Evolutionary conservation across 2,329 filamentous ascomycete genomes (phyloP), one percentile per base, ranked within the genome.

Genomic region (Lizonia empirigonia): DNA sequence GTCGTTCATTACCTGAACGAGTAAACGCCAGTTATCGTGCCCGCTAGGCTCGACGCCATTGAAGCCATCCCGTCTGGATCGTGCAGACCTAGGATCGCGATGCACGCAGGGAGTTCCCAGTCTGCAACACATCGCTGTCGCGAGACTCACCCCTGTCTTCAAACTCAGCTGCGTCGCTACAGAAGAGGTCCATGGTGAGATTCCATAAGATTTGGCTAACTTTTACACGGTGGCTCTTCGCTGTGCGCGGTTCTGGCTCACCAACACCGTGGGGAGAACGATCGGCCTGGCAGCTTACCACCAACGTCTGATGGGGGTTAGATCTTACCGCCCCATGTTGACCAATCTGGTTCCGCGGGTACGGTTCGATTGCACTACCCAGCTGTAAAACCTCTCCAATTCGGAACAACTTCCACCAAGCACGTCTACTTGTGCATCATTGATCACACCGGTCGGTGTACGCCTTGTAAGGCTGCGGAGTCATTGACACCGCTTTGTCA

Each of bases 61-160:
- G 59, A 65, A 70, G 67, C 67, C 66, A 56, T 60, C 65, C 67
- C 65, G 62, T 59, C 63, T 64, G 63, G 62, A 63, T 66, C 63
- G 59, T 63, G 65, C 66, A 63, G 63, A 63, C 64, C 62, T 55
- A 40, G 46, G 42, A 61, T 59, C 53, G 48, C 57, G 58, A 63
- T 65, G 58, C 34, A 53, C 60, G 51, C 64, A 65, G 63, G 63
- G 66, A 60, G 62, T 33, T 38, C 55, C 58, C 51, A 60, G 61
- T 57, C 53, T 53, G 30, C 29, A 33, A 39, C 35, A 32, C 46
- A 56, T 50, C 37, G 44, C 40, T 41, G 45, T 48, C 45, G 45
- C 38, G 23, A 54, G 42, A 44, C 15, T 39, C 30, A 53, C 52
- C 48, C 44, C 32, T 44, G 50, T 42, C 58, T 58, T 51, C 20